Evolutionary conservation across 768 basidiomycete species (phyloP).

Genomic region (Rossbeevera mucosa): DNA sequence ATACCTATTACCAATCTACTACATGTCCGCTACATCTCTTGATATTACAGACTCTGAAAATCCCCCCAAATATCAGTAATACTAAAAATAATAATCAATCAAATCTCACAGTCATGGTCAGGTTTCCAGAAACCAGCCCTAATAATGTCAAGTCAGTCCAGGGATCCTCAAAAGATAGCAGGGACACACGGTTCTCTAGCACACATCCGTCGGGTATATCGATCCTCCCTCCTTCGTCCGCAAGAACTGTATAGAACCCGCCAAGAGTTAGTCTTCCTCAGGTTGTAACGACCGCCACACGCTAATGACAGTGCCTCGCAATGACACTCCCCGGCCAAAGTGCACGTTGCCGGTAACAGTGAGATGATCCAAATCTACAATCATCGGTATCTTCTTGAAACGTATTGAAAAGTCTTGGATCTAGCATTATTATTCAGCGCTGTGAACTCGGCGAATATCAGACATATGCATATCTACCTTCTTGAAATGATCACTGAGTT

Average conservation of each 20-base stretch:
- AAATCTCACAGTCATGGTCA: constrained; percentile 63
- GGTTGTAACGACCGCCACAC: constrained; percentile 10
- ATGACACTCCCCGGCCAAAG: constrained; percentile 82
- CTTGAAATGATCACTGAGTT: constrained; percentile 96
- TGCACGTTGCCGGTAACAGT: constrained; percentile 90
- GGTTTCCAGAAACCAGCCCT: constrained; percentile 78
- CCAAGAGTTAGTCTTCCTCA: neutral
- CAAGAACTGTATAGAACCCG: constrained; percentile 46
- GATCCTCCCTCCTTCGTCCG: constrained; percentile 78
- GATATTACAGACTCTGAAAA: constrained; percentile 10
- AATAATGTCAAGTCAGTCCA: neutral
- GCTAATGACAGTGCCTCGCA: constrained; percentile 88
- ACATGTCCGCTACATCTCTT: neutral
- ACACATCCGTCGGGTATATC: constrained; percentile 81
- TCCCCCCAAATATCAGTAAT: neutral
- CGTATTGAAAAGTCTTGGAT: constrained; percentile 89
- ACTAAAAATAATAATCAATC: neutral
- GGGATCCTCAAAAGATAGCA: neutral
- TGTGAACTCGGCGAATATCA: neutral
- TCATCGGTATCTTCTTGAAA: constrained; percentile 90
- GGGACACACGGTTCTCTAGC: constrained; percentile 56
- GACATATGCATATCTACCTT: constrained; percentile 54
- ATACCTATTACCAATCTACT: neutral
- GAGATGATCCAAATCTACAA: constrained; percentile 89
- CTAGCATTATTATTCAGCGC: constrained; percentile 28